These are phyloP conservation scores for Colletotrichum chrysophilum DNA, from an alignment of 2,329 filamentous ascomycete species.

Conservation along the genomic window DNA sequence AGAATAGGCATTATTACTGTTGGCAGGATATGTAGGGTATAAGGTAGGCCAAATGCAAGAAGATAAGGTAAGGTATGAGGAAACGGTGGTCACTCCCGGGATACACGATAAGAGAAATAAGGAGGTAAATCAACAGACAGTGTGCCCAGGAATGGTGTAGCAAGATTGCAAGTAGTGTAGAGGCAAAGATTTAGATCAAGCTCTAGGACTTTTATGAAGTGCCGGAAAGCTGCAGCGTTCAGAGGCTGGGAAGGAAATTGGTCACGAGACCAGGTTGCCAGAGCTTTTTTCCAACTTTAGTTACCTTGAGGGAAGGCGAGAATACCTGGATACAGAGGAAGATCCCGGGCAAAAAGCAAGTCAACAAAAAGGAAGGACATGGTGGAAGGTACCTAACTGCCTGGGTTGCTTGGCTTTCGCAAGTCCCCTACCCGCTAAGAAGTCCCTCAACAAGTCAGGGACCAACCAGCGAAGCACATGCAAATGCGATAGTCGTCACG, in stretches of 20 bases:
- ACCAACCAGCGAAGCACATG: slow-evolving; percentile 16
- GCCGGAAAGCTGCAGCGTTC: neutral
- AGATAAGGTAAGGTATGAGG: neutral
- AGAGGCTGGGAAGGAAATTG: slow-evolving; percentile 9
- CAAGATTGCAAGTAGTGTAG: neutral
- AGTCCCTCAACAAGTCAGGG: slow-evolving; percentile 15
- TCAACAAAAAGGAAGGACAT: neutral
- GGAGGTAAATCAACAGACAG: neutral
- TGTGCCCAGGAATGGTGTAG: neutral
- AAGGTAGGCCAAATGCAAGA: neutral
- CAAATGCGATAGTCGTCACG: slow-evolving; percentile 16
- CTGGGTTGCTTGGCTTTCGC: slow-evolving; percentile 5
- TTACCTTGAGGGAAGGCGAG: neutral
- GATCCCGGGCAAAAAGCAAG: neutral
- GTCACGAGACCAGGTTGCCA: slow-evolving; percentile 21
- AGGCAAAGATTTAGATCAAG: neutral
- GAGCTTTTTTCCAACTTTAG: slow-evolving; percentile 5
- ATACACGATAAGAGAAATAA: neutral
- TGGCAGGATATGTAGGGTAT: neutral
- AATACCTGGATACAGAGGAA: neutral
- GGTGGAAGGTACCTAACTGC: neutral
- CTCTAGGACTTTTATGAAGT: neutral
- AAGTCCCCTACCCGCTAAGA: slow-evolving; percentile 8
- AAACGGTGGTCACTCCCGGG: neutral
- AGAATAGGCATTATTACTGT: slow-evolving; percentile 64